Evolutionary conservation across 331 rosid species (phyloP).

Genomic region (Pyracantha coccinea): DNA sequence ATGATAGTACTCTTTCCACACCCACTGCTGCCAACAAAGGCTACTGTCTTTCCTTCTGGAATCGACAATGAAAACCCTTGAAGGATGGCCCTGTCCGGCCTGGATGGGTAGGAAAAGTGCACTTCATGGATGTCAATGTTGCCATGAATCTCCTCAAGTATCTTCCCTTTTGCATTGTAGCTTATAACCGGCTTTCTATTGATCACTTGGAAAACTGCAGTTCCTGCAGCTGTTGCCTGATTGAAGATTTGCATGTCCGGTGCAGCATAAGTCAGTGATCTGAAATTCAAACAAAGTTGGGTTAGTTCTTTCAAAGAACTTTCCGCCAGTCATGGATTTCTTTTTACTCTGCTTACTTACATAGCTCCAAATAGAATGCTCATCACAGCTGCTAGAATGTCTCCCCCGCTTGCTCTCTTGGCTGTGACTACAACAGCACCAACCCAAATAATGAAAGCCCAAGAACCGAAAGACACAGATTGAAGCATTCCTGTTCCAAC

Average conservation of each 20-base stretch:
- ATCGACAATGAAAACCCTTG: constrained; percentile 61
- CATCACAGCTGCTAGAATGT: constrained; percentile 66
- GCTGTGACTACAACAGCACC: constrained; percentile 79
- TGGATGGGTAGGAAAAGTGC: constrained; percentile 66
- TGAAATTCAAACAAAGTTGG: constrained; percentile 17
- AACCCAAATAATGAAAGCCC: constrained; percentile 81
- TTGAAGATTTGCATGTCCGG: constrained; percentile 88
- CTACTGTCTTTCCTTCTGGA: constrained; percentile 68
- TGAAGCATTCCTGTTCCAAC: constrained; percentile 85
- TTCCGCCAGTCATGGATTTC: too few relatives aligned
- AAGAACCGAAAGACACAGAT: constrained; percentile 62
- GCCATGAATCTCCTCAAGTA: constrained; percentile 35
- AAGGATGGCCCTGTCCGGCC: constrained; percentile 59
- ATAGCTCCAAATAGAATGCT: constrained; percentile 92
- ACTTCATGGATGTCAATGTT: constrained; percentile 44
- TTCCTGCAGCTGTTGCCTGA: constrained; percentile 87
- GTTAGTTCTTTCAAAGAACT: too few relatives aligned
- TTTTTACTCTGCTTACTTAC: constrained; percentile 18
- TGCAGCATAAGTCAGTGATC: constrained; percentile 82
- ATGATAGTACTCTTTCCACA: constrained; percentile 91
- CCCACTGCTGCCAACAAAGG: constrained; percentile 90
- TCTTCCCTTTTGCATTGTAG: constrained; percentile 35
- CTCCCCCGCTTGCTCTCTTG: constrained; percentile 60
- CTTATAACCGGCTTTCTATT: constrained; percentile 56
- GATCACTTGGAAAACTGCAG: constrained; percentile 73